Conservation (phyloP, 441 rosid species). For the Populus trichocarpa region DNA sequence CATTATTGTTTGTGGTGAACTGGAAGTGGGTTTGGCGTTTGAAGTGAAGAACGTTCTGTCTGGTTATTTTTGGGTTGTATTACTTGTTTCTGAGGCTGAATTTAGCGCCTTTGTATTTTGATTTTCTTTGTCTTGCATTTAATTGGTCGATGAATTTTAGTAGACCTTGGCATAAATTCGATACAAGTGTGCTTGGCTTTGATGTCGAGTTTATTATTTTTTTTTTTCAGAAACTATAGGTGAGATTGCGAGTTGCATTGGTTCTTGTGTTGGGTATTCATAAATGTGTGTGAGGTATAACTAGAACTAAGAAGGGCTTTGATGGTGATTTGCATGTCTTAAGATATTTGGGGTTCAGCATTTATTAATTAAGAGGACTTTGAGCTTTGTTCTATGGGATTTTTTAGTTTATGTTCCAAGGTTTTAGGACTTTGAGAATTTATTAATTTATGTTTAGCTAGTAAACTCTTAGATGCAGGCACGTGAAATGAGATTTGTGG, state of each 20-base stretch:
- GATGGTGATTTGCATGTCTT: conserved; percentile 6
- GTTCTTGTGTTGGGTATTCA: not conserved
- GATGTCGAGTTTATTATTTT: not conserved
- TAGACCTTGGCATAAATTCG: not conserved
- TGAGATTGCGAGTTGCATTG: conserved; percentile 1
- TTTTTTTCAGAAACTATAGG: not conserved
- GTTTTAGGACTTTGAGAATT: not conserved
- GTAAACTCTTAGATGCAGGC: not conserved
- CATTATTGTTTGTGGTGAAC: conserved; percentile 15
- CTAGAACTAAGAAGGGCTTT: not conserved
- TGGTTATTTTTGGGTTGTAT: conserved; percentile 1
- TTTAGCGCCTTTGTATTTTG: conserved; percentile 11
- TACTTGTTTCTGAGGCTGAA: conserved; percentile 9
- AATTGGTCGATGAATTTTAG: too few species aligned
- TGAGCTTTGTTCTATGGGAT: conserved; percentile 9
- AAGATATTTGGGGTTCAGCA: conserved; percentile 3
- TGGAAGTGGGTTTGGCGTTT: conserved; percentile 23
- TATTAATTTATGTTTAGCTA: not conserved
- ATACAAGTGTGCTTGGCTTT: not conserved
- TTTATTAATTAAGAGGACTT: not conserved
- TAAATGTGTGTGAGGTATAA: not conserved
- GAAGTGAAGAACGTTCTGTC: conserved; percentile 10
- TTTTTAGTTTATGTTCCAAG: not conserved
- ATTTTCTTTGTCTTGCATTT: not conserved
- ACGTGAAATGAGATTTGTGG: too few species aligned